phyloP scores from a whole-genome alignment of 495 filamentous ascomycete species.

The Penicillium malachiteum region DNA sequence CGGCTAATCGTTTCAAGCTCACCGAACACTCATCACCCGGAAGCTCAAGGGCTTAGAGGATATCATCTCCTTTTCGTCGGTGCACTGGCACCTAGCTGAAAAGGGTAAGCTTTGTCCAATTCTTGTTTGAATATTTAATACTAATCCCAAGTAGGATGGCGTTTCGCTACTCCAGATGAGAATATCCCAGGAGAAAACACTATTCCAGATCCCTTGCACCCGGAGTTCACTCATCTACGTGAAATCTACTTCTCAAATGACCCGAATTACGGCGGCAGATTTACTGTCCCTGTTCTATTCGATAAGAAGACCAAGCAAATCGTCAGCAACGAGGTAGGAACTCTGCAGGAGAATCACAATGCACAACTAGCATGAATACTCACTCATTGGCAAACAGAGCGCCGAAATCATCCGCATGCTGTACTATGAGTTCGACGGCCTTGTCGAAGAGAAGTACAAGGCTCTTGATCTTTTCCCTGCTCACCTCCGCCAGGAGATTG shows the following conservation, averaged over 20 bases:
- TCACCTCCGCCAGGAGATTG: constrained; percentile 60
- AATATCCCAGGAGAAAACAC: constrained; percentile 58
- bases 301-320: constrained; percentile 59
- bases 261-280: constrained; percentile 57
- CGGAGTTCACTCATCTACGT: constrained; percentile 55
- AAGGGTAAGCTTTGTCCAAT: constrained; percentile 44
- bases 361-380: not conserved
- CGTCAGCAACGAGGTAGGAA: constrained; percentile 54
- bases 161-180: constrained; percentile 67
- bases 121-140: not conserved
- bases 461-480: constrained; percentile 64
- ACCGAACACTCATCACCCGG: constrained; percentile 64
- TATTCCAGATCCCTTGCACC: constrained; percentile 51
- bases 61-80: constrained; percentile 61
- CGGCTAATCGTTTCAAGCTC: constrained; percentile 38
- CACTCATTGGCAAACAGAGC: constrained; percentile 22
- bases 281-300: constrained; percentile 63
- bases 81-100: constrained; percentile 66
- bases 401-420: constrained; percentile 68
- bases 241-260: constrained; percentile 62
- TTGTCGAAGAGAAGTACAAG: constrained; percentile 56
- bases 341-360: not conserved
- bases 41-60: constrained; percentile 69
- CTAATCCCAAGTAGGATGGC: constrained; percentile 62
- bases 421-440: constrained; percentile 70